Evolutionary conservation across 2,329 filamentous ascomycete genomes (phyloP), one percentile per base, ranked within the genome.

Genomic region (Paraphoma sp.): DNA sequence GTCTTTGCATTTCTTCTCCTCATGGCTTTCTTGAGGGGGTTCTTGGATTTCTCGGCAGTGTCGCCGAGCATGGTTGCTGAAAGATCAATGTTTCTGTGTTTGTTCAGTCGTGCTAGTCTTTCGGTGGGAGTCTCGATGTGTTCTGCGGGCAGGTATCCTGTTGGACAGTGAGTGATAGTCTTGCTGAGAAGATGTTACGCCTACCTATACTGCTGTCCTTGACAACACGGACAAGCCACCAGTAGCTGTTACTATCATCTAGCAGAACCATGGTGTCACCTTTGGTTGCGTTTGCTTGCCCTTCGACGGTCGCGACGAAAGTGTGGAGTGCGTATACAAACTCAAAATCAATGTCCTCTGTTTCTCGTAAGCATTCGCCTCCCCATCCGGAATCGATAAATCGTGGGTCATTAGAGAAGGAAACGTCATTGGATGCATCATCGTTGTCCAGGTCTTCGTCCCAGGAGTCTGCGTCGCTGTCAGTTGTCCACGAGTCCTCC

Each of bases 331-430:
- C 95, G 80, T 99, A 99, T 59, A 99, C 95, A 80, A 98, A 98
- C 77, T 98, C 94, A 82, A 99, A 98, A 84, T 99, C 95, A 79
- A 99, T 99, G 73, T 99, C 95, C 86, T 99, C 95, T 98, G 83
- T 78, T 79, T 89, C 84, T 84, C 87, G 90, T 97, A 93, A 97
- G 92, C 89, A 89, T 82, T 91, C 86, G 80, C 85, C 85, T 77
- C 84, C 87, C 89, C 88, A 93, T 57, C 87, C 89, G 67, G 86
- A 87, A 76, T 91, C 87, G 82, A 90, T 78, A 77, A 86, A 90
- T 78, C 83, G 83, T 57, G 83, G 74, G 72, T 90, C 83, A 75
- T 82, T 75, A 78, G 80, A 78, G 76, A 83, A 79, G 72, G 78
- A 82, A 82, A 83, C 76, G 71, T 86, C 82, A 76, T 86, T 82